A percentile compares a stretch with the other conserved stretches of the same genome.
Evolutionary conservation across 768 basidiomycete species (phyloP).

Genomic region (Crepidotus variabilis): DNA sequence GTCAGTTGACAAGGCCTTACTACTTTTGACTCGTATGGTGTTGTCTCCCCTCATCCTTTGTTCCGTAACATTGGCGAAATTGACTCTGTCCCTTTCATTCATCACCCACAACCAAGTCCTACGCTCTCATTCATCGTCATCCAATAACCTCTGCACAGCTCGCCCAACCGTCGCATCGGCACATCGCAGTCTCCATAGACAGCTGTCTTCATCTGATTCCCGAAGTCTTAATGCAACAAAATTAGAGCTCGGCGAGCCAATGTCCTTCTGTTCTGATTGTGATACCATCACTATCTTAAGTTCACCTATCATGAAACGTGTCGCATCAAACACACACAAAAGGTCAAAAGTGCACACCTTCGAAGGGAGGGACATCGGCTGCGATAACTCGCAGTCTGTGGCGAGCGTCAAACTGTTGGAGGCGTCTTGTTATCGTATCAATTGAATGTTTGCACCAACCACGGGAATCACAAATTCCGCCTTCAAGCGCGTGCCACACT

Average conservation of each 20-base stretch:
- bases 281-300: constrained; percentile 52
- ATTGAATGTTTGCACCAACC: constrained; percentile 68
- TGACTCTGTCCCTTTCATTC: background rate
- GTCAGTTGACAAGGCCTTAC: background rate
- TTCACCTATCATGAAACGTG: constrained; percentile 44
- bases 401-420: constrained; percentile 41
- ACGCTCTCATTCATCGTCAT: constrained; percentile 11
- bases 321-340: background rate
- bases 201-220: constrained; percentile 65
- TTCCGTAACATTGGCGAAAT: background rate
- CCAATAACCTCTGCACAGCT: constrained; percentile 40
- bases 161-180: constrained; percentile 34
- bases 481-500: constrained; percentile 53
- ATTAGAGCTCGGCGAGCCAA: background rate
- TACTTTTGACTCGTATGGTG: background rate
- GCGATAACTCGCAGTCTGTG: constrained; percentile 48
- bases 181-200: constrained; percentile 68
- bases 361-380: constrained; percentile 53
- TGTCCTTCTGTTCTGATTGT: constrained; percentile 8
- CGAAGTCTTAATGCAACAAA: constrained; percentile 50
- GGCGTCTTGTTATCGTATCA: constrained; percentile 46
- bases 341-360: constrained; percentile 37
- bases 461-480: constrained; percentile 34
- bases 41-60: background rate
- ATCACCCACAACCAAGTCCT: constrained; percentile 1